A percentile compares a stretch with the other conserved stretches of the same genome.
Evolutionary conservation across 2,329 filamentous ascomycete species (phyloP).

Genomic region (Diaporthe sp.): DNA sequence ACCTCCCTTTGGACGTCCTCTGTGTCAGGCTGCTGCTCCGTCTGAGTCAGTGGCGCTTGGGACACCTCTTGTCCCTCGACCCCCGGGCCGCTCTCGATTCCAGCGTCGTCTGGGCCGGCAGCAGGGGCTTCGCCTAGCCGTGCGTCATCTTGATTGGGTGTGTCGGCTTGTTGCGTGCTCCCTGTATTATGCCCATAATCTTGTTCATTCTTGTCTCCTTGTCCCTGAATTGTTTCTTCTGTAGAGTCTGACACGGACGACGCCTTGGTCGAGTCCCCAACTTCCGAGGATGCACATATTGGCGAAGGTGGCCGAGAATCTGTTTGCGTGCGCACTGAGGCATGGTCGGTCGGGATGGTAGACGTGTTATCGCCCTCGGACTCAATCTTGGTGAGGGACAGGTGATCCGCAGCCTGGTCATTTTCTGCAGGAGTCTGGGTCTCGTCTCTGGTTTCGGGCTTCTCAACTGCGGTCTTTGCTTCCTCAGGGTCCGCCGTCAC

Average conservation of each 20-base stretch:
- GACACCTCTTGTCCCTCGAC: slow-evolving; percentile 36
- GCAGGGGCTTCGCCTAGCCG: slow-evolving; percentile 23
- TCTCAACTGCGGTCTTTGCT: slow-evolving; percentile 51
- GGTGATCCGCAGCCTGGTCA: slow-evolving; percentile 49
- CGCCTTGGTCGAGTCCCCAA: slow-evolving; percentile 72
- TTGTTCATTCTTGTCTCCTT: slow-evolving; percentile 50
- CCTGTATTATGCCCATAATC: slow-evolving; percentile 30
- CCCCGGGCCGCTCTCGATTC: slow-evolving; percentile 8
- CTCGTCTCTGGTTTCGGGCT: slow-evolving; percentile 36
- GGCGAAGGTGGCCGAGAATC: slow-evolving; percentile 73
- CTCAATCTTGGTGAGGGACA: slow-evolving; percentile 63
- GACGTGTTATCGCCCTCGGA: slow-evolving; percentile 69
- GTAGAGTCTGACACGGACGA: slow-evolving; percentile 76
- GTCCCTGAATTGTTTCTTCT: slow-evolving; percentile 67
- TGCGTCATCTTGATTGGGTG: slow-evolving; percentile 36
- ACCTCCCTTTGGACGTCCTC: slow-evolving; percentile 23
- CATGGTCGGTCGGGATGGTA: slow-evolving; percentile 60
- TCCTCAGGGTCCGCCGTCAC: slow-evolving; percentile 49
- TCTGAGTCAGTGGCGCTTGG: slow-evolving; percentile 36
- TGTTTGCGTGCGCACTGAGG: slow-evolving; percentile 62
- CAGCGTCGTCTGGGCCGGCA: slow-evolving; percentile 16
- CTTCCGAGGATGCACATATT: slow-evolving; percentile 65
- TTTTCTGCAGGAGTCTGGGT: slow-evolving; percentile 40
- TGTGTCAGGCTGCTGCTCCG: slow-evolving; percentile 23
- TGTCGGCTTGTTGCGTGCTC: slow-evolving; percentile 34